These are phyloP conservation scores for Fragilariopsis cylindrus DNA, from an alignment of 108 stramenopile species.

Conservation along the genomic window DNA sequence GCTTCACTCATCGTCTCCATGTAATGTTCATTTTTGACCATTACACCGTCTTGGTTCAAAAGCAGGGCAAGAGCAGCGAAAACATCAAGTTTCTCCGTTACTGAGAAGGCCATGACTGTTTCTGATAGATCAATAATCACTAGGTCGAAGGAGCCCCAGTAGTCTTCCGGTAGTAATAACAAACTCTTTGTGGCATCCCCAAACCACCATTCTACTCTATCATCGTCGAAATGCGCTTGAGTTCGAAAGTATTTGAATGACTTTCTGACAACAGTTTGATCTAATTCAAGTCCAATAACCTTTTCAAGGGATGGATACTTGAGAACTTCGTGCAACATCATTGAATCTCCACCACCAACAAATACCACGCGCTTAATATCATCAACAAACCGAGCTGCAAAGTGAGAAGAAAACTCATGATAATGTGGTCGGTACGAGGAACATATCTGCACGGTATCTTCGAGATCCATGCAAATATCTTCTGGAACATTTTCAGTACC, in stretches of 20 bases:
- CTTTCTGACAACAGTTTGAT: constrained; percentile 73
- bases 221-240: constrained; percentile 79
- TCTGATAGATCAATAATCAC: constrained; percentile 83
- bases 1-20: constrained; percentile 62
- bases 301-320: constrained; percentile 79
- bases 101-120: constrained; percentile 80
- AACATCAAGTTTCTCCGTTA: constrained; percentile 75
- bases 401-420: constrained; percentile 75
- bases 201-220: constrained; percentile 83
- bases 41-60: constrained; percentile 73
- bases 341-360: constrained; percentile 82
- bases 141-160: constrained; percentile 79
- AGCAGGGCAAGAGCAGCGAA: constrained; percentile 69
- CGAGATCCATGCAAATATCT: constrained; percentile 72
- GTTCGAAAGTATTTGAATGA: constrained; percentile 74
- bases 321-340: constrained; percentile 74
- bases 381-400: constrained; percentile 67
- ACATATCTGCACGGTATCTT: constrained; percentile 66
- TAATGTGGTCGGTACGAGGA: constrained; percentile 77
- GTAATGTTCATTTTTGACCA: constrained; percentile 82
- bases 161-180: constrained; percentile 67
- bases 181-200: constrained; percentile 81
- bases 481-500: neutral
- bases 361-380: constrained; percentile 68
- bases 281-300: constrained; percentile 77